Evolutionary conservation across 2,329 filamentous ascomycete genomes (phyloP).

Genomic region (Didymella glomerata): DNA sequence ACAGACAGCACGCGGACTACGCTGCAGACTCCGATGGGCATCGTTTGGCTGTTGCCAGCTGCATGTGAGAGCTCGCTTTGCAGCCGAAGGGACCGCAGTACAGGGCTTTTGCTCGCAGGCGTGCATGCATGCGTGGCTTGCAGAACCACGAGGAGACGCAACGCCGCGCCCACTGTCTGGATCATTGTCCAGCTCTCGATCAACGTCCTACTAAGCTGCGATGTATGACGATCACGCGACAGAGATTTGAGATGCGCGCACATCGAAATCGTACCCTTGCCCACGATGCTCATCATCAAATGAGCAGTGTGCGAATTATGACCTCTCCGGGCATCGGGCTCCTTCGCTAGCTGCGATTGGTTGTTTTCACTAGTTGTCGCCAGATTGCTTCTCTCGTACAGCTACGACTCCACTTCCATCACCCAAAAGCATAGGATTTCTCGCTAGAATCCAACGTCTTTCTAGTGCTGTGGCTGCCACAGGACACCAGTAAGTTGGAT

Average conservation of each 20-base stretch:
- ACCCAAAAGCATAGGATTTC: background rate
- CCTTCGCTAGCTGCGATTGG: no score
- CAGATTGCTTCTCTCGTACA: background rate
- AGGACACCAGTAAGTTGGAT: background rate
- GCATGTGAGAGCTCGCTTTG: conserved; percentile 13
- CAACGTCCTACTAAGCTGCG: conserved; percentile 14
- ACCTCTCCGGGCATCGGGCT: background rate
- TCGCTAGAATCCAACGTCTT: conserved; percentile 1
- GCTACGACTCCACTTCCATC: background rate
- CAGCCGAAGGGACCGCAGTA: conserved; percentile 12
- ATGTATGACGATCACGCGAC: conserved; percentile 17
- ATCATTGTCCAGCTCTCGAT: background rate
- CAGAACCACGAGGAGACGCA: conserved; percentile 14
- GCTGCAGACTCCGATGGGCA: background rate
- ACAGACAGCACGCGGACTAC: background rate
- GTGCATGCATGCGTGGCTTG: conserved; percentile 8
- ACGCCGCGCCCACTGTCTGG: background rate
- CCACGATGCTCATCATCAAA: background rate
- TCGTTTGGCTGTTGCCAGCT: background rate
- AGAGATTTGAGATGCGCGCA: background rate
- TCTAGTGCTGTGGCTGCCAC: conserved; percentile 1
- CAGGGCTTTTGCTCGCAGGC: conserved; percentile 2
- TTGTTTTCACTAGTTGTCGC: background rate
- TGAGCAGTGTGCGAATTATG: background rate
- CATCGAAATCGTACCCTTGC: background rate